Evolutionary conservation across 345 rosid species (phyloP).

Genomic region (Eucalyptus marginata): DNA sequence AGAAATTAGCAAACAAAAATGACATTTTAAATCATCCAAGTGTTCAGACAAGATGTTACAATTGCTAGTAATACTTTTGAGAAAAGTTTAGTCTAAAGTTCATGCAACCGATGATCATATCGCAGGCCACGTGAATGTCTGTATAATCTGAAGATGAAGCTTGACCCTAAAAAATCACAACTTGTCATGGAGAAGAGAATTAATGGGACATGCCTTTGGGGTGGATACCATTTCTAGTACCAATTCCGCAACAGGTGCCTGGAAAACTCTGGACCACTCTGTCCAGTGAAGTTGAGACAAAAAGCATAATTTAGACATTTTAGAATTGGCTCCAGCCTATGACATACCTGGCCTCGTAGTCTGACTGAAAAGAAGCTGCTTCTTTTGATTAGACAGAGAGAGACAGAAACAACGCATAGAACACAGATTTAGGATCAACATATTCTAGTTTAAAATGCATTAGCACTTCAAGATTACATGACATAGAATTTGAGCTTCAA

Average conservation of each 20-base stretch:
- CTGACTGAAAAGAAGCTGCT: background rate
- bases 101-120: background rate
- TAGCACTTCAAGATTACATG: background rate
- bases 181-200: background rate
- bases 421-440: background rate
- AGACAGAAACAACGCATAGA: no score
- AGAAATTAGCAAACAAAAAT: no score
- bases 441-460: accelerated
- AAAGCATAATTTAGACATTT: background rate
- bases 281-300: background rate
- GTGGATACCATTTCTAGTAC: accelerated
- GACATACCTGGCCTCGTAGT: background rate
- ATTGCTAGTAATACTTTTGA: background rate
- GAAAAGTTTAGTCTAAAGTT: background rate
- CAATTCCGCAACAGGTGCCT: accelerated
- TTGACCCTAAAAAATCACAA: background rate
- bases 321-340: background rate
- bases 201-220: no score
- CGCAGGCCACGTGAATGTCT: accelerated
- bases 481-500: background rate
- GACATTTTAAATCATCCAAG: no score
- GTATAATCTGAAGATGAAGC: background rate
- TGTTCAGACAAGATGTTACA: background rate
- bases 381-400: background rate
- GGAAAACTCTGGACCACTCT: background rate